A percentile compares a stretch with the other conserved stretches of the same genome.
phyloP scores from a whole-genome alignment of 164 flowering plant genomes.

The Annona squamosa region DNA sequence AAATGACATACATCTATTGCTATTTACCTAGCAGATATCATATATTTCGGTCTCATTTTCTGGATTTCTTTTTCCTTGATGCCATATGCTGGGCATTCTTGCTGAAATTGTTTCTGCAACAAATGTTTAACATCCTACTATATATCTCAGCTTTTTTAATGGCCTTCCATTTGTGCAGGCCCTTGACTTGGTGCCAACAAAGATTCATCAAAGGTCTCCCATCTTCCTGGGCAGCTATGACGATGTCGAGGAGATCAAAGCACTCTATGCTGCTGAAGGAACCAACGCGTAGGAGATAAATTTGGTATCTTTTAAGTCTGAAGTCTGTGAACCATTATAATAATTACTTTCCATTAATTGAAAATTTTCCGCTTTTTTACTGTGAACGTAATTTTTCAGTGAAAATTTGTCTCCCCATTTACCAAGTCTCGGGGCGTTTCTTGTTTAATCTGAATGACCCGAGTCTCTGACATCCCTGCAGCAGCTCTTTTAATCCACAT shows the following conservation, averaged over 20 bases:
- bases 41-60: neutral
- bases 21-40: neutral
- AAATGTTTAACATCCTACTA: neutral
- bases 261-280: constrained; percentile 64
- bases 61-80: too few relatives aligned
- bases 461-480: neutral
- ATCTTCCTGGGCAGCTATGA: constrained; percentile 94
- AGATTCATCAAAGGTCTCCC: constrained; percentile 90
- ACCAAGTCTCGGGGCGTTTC: too few relatives aligned
- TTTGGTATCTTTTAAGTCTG: neutral
- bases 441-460: neutral
- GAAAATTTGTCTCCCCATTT: neutral
- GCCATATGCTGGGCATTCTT: neutral
- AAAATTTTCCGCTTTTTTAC: neutral
- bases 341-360: neutral
- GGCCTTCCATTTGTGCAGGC: constrained; percentile 43
- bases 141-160: too few relatives aligned
- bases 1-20: neutral
- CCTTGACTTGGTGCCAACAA: constrained; percentile 76
- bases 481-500: too few relatives aligned
- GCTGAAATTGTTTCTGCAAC: too few relatives aligned
- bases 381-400: neutral
- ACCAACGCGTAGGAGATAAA: constrained; percentile 12
- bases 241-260: constrained; percentile 89
- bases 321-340: neutral